Evolutionary conservation across 1,284 basidiomycete genomes (phyloP).

Genomic region (Melampsora larici-populina): DNA sequence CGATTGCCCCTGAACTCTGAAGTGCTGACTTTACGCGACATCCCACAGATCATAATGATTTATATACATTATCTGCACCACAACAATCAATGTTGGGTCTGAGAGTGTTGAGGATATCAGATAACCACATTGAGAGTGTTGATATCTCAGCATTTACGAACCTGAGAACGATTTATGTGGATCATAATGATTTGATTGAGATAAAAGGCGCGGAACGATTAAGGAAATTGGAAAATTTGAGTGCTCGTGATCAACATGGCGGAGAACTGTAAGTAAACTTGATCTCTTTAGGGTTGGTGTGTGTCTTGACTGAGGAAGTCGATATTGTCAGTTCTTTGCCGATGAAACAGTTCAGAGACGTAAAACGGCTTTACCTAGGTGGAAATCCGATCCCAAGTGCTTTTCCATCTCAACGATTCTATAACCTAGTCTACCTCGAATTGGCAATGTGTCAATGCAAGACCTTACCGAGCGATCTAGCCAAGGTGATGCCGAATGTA

Average conservation of each 20-base stretch:
- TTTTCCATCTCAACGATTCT: slow-evolving; percentile 66
- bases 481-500: slow-evolving; percentile 72
- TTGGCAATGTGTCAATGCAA: slow-evolving; percentile 83
- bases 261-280: slow-evolving; percentile 64
- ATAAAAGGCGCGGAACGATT: slow-evolving; percentile 60
- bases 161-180: slow-evolving; percentile 84
- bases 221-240: slow-evolving; percentile 78
- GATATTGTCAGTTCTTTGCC: slow-evolving; percentile 54
- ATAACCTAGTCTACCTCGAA: slow-evolving; percentile 89
- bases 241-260: slow-evolving; percentile 80
- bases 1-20: neutral
- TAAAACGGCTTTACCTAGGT: slow-evolving; percentile 88
- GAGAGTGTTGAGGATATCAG: slow-evolving; percentile 78
- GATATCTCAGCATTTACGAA: slow-evolving; percentile 68
- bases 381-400: slow-evolving; percentile 57
- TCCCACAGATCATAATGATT: slow-evolving; percentile 67
- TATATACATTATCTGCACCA: slow-evolving; percentile 54
- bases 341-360: slow-evolving; percentile 74
- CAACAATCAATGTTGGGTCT: slow-evolving; percentile 62
- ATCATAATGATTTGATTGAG: slow-evolving; percentile 70
- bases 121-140: slow-evolving; percentile 70
- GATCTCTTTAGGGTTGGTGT: slow-evolving; percentile 53
- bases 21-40: neutral
- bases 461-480: slow-evolving; percentile 67
- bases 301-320: slow-evolving; percentile 1